These are phyloP conservation scores for Adansonia grandidieri DNA, from an alignment of 441 rosid genomes.

Conservation along the genomic window DNA sequence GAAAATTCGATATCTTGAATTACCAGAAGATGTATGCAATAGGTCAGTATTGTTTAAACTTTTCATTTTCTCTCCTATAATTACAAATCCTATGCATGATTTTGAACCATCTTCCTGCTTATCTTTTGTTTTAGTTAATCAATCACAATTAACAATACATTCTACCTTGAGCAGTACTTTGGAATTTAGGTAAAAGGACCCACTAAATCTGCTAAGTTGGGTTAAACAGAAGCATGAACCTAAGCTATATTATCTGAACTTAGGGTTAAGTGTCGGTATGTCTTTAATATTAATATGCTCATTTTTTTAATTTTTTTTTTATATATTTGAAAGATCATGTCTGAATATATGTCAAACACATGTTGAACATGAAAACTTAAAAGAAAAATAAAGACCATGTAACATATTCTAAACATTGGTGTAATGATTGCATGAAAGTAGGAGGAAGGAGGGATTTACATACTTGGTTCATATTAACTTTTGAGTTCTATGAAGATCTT, in stretches of 20 bases:
- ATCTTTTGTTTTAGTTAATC: conserved; percentile 15
- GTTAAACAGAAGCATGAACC: conserved; percentile 27
- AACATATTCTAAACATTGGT: conserved; percentile 20
- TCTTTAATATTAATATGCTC: no score
- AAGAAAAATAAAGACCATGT: background rate
- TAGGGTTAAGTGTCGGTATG: no score
- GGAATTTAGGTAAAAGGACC: conserved; percentile 42
- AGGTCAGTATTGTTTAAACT: conserved; percentile 51
- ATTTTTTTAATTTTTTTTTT: no score
- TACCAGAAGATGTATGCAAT: conserved; percentile 90
- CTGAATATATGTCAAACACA: no score
- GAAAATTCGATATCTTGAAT: conserved; percentile 84
- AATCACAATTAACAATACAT: background rate
- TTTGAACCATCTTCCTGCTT: background rate
- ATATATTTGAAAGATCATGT: no score
- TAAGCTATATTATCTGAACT: no score
- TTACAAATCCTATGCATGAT: background rate
- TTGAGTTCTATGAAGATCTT: background rate
- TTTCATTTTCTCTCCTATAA: background rate
- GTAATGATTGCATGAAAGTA: conserved; percentile 25
- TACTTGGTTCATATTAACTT: background rate
- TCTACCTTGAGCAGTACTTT: conserved; percentile 36
- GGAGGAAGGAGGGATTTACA: background rate
- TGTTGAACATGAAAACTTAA: no score
- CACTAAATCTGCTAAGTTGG: conserved; percentile 42